A percentile compares a stretch with the other conserved stretches of the same genome.
Evolutionary conservation across 2,329 filamentous ascomycete genomes (phyloP).

Genomic region (Thermothelomyces thermophilus): DNA sequence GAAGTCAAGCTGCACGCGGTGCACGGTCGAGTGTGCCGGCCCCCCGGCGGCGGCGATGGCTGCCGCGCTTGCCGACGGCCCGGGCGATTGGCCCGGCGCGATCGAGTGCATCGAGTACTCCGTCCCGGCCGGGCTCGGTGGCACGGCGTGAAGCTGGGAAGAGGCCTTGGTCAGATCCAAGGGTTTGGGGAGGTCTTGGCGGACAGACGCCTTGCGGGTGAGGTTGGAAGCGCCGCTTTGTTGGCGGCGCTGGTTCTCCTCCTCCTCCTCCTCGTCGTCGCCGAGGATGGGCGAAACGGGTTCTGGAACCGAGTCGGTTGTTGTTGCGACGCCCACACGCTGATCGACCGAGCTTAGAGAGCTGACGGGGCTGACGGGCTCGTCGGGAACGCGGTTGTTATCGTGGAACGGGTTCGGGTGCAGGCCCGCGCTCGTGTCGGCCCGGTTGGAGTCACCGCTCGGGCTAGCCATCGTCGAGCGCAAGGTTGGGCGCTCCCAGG

Average conservation of each 20-base stretch:
- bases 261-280: slow-evolving; percentile 11
- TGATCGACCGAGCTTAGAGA: slow-evolving; percentile 27
- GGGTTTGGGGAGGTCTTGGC: slow-evolving; percentile 44
- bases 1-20: slow-evolving; percentile 93
- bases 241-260: background rate
- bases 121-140: slow-evolving; percentile 55
- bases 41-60: slow-evolving; percentile 58
- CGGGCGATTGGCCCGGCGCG: slow-evolving; percentile 39
- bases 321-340: slow-evolving; percentile 35
- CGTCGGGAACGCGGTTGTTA: slow-evolving; percentile 42
- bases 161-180: slow-evolving; percentile 48
- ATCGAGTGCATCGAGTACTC: slow-evolving; percentile 56
- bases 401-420: slow-evolving; percentile 62
- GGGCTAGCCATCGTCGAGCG: slow-evolving; percentile 26
- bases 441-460: slow-evolving; percentile 38
- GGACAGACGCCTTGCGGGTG: slow-evolving; percentile 50
- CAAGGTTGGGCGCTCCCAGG: slow-evolving; percentile 43
- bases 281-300: slow-evolving; percentile 24
- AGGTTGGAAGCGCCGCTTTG: slow-evolving; percentile 29
- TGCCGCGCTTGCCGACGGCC: slow-evolving; percentile 45
- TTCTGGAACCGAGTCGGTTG: slow-evolving; percentile 27
- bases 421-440: slow-evolving; percentile 36
- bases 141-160: slow-evolving; percentile 31
- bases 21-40: slow-evolving; percentile 58
- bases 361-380: slow-evolving; percentile 32